These are phyloP conservation scores for Poteriospumella lacustris DNA, from an alignment of 108 stramenopile species.

Conservation along the genomic window DNA sequence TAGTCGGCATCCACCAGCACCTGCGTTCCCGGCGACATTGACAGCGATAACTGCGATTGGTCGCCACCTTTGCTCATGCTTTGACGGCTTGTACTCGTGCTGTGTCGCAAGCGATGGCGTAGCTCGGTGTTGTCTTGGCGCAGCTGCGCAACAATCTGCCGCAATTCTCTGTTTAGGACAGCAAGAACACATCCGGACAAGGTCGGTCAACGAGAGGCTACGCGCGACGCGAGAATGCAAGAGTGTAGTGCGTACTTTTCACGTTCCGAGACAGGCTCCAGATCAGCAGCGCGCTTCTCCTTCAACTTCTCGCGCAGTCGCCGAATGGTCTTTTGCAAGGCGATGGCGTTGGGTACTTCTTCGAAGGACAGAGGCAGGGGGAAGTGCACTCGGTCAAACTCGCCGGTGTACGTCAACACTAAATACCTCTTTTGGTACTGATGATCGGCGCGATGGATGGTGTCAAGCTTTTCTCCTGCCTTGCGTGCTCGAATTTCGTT, in stretches of 20 bases:
- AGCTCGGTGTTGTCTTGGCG: conserved; percentile 26
- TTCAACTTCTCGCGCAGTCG: conserved; percentile 30
- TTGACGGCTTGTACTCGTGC: too few relatives aligned
- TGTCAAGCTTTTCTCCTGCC: neutral
- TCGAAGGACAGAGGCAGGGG: conserved; percentile 53
- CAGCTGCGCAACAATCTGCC: neutral
- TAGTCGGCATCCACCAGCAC: too few relatives aligned
- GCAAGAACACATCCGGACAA: neutral
- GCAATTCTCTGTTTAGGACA: conserved; percentile 1
- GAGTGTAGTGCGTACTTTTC: conserved; percentile 21
- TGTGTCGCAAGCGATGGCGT: conserved; percentile 12
- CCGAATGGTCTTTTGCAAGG: conserved; percentile 34
- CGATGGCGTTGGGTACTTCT: conserved; percentile 16
- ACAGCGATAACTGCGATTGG: too few relatives aligned
- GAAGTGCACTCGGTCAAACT: conserved; percentile 61
- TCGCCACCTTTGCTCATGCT: too few relatives aligned
- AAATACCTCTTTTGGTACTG: conserved; percentile 38
- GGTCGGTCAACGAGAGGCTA: too few relatives aligned
- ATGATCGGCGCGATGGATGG: neutral
- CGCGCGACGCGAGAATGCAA: too few relatives aligned
- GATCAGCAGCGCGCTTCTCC: neutral
- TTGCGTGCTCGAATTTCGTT: conserved; percentile 17
- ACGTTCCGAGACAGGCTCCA: neutral
- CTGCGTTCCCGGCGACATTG: too few relatives aligned
- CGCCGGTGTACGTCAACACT: conserved; percentile 55